Percentiles rank a stretch among this genome's conserved stretches.
Conservation (phyloP, 495 filamentous ascomycete species). For the Apodospora peruviana region DNA sequence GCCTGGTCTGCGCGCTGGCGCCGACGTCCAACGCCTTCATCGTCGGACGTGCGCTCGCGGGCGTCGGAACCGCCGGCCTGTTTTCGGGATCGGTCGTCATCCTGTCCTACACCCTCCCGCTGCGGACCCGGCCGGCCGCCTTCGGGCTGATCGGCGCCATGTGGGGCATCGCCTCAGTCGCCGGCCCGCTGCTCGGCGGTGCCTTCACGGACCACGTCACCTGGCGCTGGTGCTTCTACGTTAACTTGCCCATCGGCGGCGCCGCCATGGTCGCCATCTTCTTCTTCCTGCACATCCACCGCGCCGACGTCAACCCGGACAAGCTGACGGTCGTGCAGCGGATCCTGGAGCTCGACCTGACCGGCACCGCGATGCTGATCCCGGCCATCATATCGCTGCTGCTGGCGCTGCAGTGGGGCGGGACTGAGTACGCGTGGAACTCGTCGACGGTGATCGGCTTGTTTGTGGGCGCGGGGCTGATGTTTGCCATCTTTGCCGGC, state of each 20-base stretch:
- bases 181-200: slow-evolving; percentile 40
- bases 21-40: slow-evolving; percentile 47
- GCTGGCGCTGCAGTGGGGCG: slow-evolving; percentile 63
- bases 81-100: slow-evolving; percentile 57
- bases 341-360: slow-evolving; percentile 46
- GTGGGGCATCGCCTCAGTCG: slow-evolving; percentile 66
- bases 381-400: slow-evolving; percentile 50
- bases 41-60: slow-evolving; percentile 48
- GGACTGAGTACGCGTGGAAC: slow-evolving; percentile 48
- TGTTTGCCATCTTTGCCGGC: slow-evolving; percentile 42
- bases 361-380: slow-evolving; percentile 47
- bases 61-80: slow-evolving; percentile 46
- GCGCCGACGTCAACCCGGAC: slow-evolving; percentile 25
- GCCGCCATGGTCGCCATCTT: slow-evolving; percentile 49
- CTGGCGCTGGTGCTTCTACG: slow-evolving; percentile 56
- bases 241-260: slow-evolving; percentile 59
- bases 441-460: slow-evolving; percentile 37
- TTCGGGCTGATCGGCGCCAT: slow-evolving; percentile 77
- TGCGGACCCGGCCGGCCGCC: slow-evolving; percentile 62
- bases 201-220: slow-evolving; percentile 41
- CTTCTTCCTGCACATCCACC: slow-evolving; percentile 44
- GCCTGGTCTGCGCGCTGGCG: slow-evolving; percentile 46
- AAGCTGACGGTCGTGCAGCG: slow-evolving; percentile 28
- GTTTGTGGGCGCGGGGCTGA: slow-evolving; percentile 42
- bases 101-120: slow-evolving; percentile 60